Base-by-base conservation (phyloP, 2,329 filamentous ascomycete species). In the Triangularia verruculosa region DNA sequence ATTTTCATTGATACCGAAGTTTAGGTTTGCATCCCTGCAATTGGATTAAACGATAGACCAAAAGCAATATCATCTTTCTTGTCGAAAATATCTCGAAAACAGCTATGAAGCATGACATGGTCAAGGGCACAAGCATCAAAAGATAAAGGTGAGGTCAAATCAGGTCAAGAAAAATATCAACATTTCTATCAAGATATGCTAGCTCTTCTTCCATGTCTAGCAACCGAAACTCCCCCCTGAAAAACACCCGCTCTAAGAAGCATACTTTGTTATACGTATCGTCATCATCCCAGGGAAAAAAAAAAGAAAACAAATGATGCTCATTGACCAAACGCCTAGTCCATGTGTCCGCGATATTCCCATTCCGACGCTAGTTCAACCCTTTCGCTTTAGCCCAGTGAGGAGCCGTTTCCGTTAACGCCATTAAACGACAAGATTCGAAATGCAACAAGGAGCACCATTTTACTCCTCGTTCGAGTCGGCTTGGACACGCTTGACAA, bases 401-500 rank as follows among this genome's bases (percentile, higher is more conserved):
- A 15, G 12, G 51, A 17, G 11, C 51, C 51, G 4, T 7, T 17
- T n/a, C 51, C 51, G 3, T 25, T 27, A 59, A 51, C 39, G 39
- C 57, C 34, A 34, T 20, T 22, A 5, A 20, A 30, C 34, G 17
- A 28, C 25, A 32, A 12, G 11, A 52, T 27, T 22, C 54, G n/a
- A 60, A 53, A 30, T 20, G 9, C 20, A n/a, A 58, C 34, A 43
- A n/a, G n/a, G 5, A 43, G 13, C 34, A 43, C 15, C 20, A 63
- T 28, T 52, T 59, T 66, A 71, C 8, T 71, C 69, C 6, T 76
- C 74, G 61, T 70, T 59, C 4, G 72, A 69, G 69, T 86, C 84
- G n/a, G 79, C 83, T 79, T 97, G 92, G 28, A 98, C 93, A 76
- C 89, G 91, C 79, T 90, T 85, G 63, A 98, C 93, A 63, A 94